These are phyloP conservation scores for Tolypocladium tundrense DNA, from an alignment of 2,329 filamentous ascomycete genomes.

Conservation along the genomic window DNA sequence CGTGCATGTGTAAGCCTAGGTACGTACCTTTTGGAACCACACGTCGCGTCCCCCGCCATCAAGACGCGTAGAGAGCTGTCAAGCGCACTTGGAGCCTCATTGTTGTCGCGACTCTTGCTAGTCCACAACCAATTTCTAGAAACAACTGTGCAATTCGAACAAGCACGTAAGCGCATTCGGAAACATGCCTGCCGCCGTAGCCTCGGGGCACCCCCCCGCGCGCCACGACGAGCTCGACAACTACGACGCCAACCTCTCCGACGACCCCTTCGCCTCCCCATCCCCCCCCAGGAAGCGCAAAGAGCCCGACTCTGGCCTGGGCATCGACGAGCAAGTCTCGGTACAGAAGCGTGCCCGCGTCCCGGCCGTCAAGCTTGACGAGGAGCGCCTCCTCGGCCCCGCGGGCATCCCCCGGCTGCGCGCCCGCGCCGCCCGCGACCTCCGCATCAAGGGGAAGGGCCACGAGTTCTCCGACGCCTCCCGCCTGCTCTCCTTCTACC, in stretches of 20 bases:
- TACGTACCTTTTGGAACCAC: background rate
- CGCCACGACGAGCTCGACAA: slow-evolving; percentile 60
- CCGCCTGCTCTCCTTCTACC: slow-evolving; percentile 78
- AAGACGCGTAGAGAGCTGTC: slow-evolving; percentile 7
- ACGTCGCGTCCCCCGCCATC: slow-evolving; percentile 5
- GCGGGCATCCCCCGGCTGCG: slow-evolving; percentile 77
- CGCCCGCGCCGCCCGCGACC: slow-evolving; percentile 49
- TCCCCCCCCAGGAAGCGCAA: slow-evolving; percentile 36
- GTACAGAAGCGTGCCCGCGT: slow-evolving; percentile 62
- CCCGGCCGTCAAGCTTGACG: slow-evolving; percentile 79
- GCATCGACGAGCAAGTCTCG: slow-evolving; percentile 79
- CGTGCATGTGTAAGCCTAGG: slow-evolving; percentile 1
- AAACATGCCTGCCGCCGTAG: slow-evolving; percentile 13
- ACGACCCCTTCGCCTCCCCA: slow-evolving; percentile 39
- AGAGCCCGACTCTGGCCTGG: slow-evolving; percentile 45
- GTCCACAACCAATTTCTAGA: background rate
- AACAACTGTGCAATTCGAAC: background rate
- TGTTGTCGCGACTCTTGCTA: background rate
- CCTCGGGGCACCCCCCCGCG: slow-evolving; percentile 5
- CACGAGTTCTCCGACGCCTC: slow-evolving; percentile 89
- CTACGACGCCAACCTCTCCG: slow-evolving; percentile 52
- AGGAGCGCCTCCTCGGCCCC: slow-evolving; percentile 67
- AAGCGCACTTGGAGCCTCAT: background rate
- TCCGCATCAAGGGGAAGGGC: slow-evolving; percentile 85
- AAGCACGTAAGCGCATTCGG: background rate